phyloP scores from a whole-genome alignment of 495 filamentous ascomycete genomes.

The Baudoinia panamericana region DNA sequence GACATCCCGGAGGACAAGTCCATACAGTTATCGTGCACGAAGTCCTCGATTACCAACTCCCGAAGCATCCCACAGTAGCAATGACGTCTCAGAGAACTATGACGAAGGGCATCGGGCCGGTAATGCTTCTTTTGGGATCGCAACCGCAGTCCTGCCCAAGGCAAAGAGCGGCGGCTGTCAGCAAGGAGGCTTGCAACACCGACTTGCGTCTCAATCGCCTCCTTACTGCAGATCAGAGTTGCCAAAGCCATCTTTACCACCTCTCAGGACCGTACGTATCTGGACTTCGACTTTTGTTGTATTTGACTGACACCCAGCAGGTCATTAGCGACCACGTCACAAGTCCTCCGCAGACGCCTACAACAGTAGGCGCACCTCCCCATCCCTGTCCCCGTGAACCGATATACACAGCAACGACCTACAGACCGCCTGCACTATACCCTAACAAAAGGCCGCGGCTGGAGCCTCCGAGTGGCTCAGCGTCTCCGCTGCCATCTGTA shows the following conservation, averaged over 20 bases:
- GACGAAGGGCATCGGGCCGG: background rate
- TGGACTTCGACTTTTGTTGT: background rate
- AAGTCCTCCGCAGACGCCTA: conserved; percentile 17
- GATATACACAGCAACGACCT: conserved; percentile 3
- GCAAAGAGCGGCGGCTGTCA: too few species aligned
- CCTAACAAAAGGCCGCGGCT: conserved; percentile 16
- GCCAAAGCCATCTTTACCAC: conserved; percentile 12
- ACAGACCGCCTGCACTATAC: conserved; percentile 16
- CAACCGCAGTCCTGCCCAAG: too few species aligned
- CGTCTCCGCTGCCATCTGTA: background rate
- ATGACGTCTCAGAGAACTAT: background rate
- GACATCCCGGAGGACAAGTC: too few species aligned
- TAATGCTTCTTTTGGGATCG: too few species aligned
- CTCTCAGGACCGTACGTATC: conserved; percentile 14
- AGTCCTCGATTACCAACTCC: conserved; percentile 3
- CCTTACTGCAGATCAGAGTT: conserved; percentile 6
- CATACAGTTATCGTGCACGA: too few species aligned
- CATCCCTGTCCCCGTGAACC: conserved; percentile 15
- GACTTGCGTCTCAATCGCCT: conserved; percentile 9
- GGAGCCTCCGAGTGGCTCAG: background rate
- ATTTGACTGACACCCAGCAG: conserved; percentile 1
- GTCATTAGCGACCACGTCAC: conserved; percentile 9
- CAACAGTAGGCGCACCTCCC: background rate
- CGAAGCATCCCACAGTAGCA: background rate
- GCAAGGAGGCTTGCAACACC: background rate